Evolutionary conservation across 2,329 filamentous ascomycete species (phyloP).

Genomic region (Alternaria novae-zelandiae): DNA sequence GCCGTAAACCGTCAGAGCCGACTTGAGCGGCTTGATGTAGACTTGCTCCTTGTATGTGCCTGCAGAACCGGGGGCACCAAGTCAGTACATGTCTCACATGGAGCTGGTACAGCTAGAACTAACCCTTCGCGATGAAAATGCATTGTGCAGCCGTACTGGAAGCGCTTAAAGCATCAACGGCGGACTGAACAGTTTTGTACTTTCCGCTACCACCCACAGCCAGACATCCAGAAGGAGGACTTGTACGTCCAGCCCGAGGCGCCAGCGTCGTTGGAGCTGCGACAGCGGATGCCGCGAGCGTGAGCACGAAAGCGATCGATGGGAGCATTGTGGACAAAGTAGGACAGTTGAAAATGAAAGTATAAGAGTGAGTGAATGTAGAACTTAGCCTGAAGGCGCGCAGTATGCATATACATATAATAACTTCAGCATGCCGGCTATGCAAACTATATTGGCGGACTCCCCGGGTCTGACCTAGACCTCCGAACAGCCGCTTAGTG

Average conservation of each 20-base stretch:
- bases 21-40: slow-evolving; percentile 56
- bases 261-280: slow-evolving; percentile 29
- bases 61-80: neutral
- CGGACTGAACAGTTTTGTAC: slow-evolving; percentile 61
- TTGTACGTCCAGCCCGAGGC: slow-evolving; percentile 47
- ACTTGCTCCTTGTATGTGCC: slow-evolving; percentile 69
- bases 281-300: slow-evolving; percentile 24
- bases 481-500: neutral
- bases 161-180: slow-evolving; percentile 65
- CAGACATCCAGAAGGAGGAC: slow-evolving; percentile 59
- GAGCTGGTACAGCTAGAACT: neutral
- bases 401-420: neutral
- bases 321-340: slow-evolving; percentile 20
- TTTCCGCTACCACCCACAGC: slow-evolving; percentile 54
- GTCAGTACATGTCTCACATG: neutral
- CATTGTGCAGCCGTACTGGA: slow-evolving; percentile 58
- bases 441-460: neutral
- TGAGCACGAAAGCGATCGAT: slow-evolving; percentile 25
- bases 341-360: neutral
- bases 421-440: neutral
- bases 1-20: slow-evolving; percentile 64
- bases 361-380: neutral
- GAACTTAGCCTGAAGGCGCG: neutral
- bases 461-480: neutral
- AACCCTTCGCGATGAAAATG: slow-evolving; percentile 65